phyloP scores from a whole-genome alignment of 345 rosid genomes.

The Lagerstroemia speciosa region DNA sequence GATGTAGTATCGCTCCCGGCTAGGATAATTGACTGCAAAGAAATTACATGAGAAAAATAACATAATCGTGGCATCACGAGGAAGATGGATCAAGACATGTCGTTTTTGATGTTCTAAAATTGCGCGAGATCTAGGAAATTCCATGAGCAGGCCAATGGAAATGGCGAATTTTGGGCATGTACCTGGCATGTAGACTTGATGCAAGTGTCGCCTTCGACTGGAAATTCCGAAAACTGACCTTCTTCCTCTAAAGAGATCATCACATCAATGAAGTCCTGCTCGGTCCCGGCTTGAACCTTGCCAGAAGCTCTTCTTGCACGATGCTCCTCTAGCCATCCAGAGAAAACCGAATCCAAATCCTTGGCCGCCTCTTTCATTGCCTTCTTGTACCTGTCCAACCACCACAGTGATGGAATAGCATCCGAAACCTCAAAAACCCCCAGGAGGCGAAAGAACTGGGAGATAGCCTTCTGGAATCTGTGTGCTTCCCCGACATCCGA shows the following conservation, averaged over 20 bases:
- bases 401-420: constrained; percentile 11
- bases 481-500: too few relatives aligned
- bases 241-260: neutral
- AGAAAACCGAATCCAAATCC: constrained; percentile 9
- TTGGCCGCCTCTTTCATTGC: constrained; percentile 12
- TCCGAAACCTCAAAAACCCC: constrained; percentile 14
- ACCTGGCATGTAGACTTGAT: neutral
- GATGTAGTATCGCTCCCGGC: too few relatives aligned
- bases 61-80: too few relatives aligned
- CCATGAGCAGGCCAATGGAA: too few relatives aligned
- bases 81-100: constrained; percentile 1
- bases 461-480: constrained; percentile 1
- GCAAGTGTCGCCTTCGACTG: neutral
- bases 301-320: neutral
- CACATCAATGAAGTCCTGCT: neutral
- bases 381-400: constrained; percentile 15
- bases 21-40: too few relatives aligned
- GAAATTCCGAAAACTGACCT: neutral
- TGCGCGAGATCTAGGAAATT: too few relatives aligned
- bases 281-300: neutral
- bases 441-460: neutral
- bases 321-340: constrained; percentile 14
- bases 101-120: too few relatives aligned
- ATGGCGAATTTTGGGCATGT: too few relatives aligned
- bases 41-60: too few relatives aligned